phyloP scores from a whole-genome alignment of 2,329 filamentous ascomycete species.

The Ceratocystis cacaofunesta region DNA sequence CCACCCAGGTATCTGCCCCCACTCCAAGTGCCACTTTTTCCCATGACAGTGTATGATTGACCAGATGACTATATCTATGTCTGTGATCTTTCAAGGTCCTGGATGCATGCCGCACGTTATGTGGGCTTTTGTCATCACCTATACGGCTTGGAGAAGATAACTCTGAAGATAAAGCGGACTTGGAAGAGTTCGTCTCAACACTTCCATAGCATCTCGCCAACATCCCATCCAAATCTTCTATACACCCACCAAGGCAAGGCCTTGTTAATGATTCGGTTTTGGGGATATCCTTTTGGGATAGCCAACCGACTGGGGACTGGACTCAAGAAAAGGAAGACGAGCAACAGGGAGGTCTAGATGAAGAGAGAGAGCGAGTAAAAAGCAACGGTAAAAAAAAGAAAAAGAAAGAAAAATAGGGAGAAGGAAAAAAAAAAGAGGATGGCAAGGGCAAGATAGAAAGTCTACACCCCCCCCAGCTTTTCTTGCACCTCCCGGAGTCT shows the following conservation, averaged over 20 bases:
- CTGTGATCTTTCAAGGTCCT: not conserved
- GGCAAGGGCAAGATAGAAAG: not conserved
- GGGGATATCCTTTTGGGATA: not conserved
- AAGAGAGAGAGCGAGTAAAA: not conserved
- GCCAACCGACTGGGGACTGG: not conserved
- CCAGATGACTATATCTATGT: not conserved
- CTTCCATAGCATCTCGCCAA: not conserved
- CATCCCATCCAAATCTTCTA: not conserved
- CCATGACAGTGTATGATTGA: not conserved
- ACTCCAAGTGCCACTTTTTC: not conserved
- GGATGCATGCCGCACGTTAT: not conserved
- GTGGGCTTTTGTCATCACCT: not conserved
- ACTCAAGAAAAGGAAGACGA: not conserved
- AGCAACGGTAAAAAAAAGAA: not conserved
- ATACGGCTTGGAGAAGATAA: not conserved
- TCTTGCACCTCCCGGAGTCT: conserved; percentile 2
- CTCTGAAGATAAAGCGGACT: not conserved
- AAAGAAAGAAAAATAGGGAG: not conserved
- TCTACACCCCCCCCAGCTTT: not conserved
- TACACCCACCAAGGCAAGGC: not conserved
- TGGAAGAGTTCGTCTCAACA: not conserved
- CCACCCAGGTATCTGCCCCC: not conserved
- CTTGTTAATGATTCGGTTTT: not conserved
- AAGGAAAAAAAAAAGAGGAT: not conserved
- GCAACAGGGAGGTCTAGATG: not conserved